These are phyloP conservation scores for Auricularia sp. DNA, from an alignment of 768 basidiomycete genomes.

Conservation along the genomic window DNA sequence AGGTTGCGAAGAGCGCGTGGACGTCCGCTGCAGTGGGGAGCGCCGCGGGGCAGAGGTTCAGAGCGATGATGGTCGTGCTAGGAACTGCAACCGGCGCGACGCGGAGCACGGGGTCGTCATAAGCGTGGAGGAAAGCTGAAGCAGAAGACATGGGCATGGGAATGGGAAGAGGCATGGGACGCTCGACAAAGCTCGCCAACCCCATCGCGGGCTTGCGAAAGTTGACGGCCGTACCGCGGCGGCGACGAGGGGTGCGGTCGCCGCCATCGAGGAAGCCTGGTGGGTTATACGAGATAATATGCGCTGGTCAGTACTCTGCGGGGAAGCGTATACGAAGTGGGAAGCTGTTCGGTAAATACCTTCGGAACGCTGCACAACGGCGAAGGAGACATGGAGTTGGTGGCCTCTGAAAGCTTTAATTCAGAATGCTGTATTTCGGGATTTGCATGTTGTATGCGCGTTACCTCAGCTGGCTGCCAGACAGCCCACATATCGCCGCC, in stretches of 20 bases:
- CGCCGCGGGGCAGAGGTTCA: conserved; percentile 4
- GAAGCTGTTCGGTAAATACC: background rate
- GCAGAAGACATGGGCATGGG: background rate
- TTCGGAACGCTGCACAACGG: conserved; percentile 10
- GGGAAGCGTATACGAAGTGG: background rate
- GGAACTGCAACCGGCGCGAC: conserved; percentile 9
- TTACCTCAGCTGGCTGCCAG: background rate
- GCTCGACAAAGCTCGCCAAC: background rate
- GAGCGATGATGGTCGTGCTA: conserved; percentile 15
- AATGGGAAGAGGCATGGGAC: background rate
- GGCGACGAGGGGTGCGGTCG: conserved; percentile 10
- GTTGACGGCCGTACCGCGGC: background rate
- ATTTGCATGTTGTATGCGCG: background rate
- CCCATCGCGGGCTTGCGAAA: background rate
- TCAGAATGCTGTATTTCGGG: too few relatives aligned
- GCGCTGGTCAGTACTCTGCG: background rate
- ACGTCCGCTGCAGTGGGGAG: conserved; percentile 1
- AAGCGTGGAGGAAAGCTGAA: too few relatives aligned
- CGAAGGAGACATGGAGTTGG: conserved; percentile 10
- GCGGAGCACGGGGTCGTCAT: too few relatives aligned
- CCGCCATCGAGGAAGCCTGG: conserved; percentile 9
- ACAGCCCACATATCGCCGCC: conserved; percentile 4
- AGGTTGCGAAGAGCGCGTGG: conserved; percentile 3
- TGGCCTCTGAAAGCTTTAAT: conserved; percentile 2
- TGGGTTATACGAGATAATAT: background rate